Conservation (phyloP, 345 rosid genomes). For the Gossypium thurberi region DNA sequence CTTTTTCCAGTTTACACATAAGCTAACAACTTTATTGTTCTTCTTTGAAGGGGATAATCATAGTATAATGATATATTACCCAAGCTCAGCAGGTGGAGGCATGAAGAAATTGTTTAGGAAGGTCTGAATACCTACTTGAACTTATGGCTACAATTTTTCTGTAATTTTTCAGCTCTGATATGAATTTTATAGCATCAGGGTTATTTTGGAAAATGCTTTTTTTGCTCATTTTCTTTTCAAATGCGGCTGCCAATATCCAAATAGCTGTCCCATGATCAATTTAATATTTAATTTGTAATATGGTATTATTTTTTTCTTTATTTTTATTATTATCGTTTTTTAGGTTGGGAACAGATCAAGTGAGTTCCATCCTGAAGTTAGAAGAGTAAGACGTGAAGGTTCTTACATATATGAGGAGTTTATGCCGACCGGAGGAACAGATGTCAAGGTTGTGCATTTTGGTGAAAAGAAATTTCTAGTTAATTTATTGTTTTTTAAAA, state of each 20-base stretch:
- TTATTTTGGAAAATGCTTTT: not conserved
- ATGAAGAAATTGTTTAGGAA: slow-evolving; percentile 98
- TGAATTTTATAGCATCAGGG: not conserved
- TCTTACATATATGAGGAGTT: slow-evolving; percentile 98
- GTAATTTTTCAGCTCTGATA: not conserved
- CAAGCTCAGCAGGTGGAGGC: slow-evolving; percentile 99
- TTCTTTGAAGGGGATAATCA: slow-evolving; percentile 82
- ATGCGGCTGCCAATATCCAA: not conserved
- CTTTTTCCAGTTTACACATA: slow-evolving; percentile 6
- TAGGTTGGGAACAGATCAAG: slow-evolving; percentile 97
- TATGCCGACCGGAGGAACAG: slow-evolving; percentile 99
- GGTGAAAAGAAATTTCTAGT: not conserved
- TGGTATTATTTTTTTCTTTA: not conserved
- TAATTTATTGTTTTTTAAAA: not conserved
- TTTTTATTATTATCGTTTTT: not conserved
- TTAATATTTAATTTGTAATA: not conserved
- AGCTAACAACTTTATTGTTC: slow-evolving; percentile 6
- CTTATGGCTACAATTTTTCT: not conserved
- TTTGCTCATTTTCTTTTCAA: slow-evolving; percentile 1
- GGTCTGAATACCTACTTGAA: slow-evolving; percentile 37
- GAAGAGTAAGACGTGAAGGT: slow-evolving; percentile 98
- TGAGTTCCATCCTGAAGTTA: slow-evolving; percentile 95
- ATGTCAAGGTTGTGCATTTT: slow-evolving; percentile 71
- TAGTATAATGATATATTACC: slow-evolving; percentile 97
- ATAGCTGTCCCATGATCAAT: not conserved